Conservation (phyloP, 257 asterid species). For the Buddleja alternifolia region DNA sequence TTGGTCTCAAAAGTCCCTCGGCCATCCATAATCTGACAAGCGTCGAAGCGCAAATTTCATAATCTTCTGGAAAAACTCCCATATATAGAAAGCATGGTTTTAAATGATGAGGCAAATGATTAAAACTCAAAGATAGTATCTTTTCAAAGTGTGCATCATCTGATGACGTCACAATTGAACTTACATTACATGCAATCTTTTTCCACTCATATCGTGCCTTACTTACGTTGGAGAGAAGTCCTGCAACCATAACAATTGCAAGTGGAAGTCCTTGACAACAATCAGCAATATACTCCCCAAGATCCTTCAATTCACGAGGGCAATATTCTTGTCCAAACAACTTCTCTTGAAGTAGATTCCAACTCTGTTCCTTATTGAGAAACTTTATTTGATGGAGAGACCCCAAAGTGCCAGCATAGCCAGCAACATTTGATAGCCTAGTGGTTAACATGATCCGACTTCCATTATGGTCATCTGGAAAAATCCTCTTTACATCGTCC, state of each 20-base stretch:
- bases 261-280: slow-evolving; percentile 26
- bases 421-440: not conserved
- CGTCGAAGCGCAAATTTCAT: not conserved
- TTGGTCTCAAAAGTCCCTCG: slow-evolving; percentile 6
- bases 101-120: slow-evolving; percentile 14
- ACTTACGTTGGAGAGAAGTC: slow-evolving; percentile 9
- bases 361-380: slow-evolving; percentile 16
- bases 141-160: slow-evolving; percentile 1
- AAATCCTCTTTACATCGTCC: slow-evolving; percentile 19
- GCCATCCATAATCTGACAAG: slow-evolving; percentile 24
- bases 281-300: slow-evolving; percentile 3
- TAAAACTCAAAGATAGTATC: slow-evolving; percentile 22
- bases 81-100: too few relatives aligned
- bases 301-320: not conserved
- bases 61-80: slow-evolving; percentile 25
- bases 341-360: slow-evolving; percentile 5
- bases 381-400: not conserved
- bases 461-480: slow-evolving; percentile 22
- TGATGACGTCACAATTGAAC: not conserved
- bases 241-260: slow-evolving; percentile 19
- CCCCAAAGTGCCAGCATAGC: not conserved
- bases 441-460: too few relatives aligned
- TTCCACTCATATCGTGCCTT: not conserved
- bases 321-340: slow-evolving; percentile 14
- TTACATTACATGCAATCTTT: not conserved